A percentile compares a stretch with the other conserved stretches of the same genome.
Conservation (phyloP, 495 filamentous ascomycete genomes). For the Neurospora sp. region DNA sequence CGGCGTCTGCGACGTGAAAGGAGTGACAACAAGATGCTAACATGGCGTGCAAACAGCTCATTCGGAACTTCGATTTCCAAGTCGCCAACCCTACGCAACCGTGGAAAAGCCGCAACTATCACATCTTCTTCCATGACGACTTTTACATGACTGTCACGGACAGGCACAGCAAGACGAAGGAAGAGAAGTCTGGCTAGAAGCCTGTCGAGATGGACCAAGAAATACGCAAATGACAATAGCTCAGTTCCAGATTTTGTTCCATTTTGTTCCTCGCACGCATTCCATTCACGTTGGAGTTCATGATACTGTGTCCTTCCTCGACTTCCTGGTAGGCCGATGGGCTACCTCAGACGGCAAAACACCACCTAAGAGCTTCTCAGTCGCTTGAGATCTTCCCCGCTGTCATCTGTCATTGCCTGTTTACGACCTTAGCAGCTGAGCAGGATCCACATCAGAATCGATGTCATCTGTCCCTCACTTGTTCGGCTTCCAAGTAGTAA, state of each 20-base stretch:
- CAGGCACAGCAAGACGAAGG: neutral
- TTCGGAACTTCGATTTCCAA: conserved; percentile 45
- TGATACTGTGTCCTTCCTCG: neutral
- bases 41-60: conserved; percentile 25
- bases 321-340: neutral
- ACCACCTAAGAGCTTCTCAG: neutral
- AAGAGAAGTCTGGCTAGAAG: neutral
- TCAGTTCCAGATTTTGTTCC: neutral
- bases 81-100: conserved; percentile 39
- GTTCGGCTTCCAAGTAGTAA: neutral
- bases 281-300: neutral
- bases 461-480: neutral
- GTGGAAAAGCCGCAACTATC: conserved; percentile 16
- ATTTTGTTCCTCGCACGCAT: neutral
- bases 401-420: neutral
- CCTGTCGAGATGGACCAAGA: neutral
- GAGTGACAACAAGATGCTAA: neutral
- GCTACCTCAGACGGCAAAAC: neutral
- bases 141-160: conserved; percentile 23
- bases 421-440: neutral
- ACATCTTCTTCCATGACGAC: conserved; percentile 18
- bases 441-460: neutral
- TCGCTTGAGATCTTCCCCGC: neutral
- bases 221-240: neutral
- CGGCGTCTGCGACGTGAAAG: neutral